Evolutionary conservation across 768 basidiomycete species (phyloP).

Genomic region (Tubosaeta brunneosetosa): DNA sequence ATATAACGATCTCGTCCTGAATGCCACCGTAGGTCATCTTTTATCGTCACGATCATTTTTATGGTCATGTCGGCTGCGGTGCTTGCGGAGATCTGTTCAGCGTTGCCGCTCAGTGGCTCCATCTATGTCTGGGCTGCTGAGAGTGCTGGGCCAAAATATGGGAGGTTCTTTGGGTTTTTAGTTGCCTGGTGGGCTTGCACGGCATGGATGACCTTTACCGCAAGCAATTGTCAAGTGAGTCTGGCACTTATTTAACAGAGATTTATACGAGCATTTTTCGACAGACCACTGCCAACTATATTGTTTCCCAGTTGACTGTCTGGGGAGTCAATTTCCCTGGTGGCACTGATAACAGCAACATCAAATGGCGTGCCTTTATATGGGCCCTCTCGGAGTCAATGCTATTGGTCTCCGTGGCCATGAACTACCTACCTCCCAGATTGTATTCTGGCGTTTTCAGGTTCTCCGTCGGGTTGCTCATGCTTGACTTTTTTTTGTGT

Average conservation of each 20-base stretch:
- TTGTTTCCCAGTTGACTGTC: conserved; percentile 78
- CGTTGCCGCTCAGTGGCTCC: conserved; percentile 80
- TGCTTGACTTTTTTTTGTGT: conserved; percentile 85
- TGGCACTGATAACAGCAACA: conserved; percentile 59
- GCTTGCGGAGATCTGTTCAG: conserved; percentile 88
- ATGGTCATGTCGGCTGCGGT: conserved; percentile 86
- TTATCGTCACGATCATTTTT: conserved; percentile 75
- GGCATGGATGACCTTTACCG: conserved; percentile 95
- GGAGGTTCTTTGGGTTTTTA: conserved; percentile 80
- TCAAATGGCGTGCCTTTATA: conserved; percentile 83
- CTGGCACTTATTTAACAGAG: not conserved
- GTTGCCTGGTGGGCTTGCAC: conserved; percentile 94
- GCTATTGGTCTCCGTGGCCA: conserved; percentile 64
- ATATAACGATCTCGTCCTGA: conserved; percentile 10
- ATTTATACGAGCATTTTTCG: not conserved
- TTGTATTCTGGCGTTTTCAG: conserved; percentile 75
- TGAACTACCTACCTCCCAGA: conserved; percentile 82
- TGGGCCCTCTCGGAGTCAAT: conserved; percentile 79
- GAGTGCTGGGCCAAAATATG: conserved; percentile 84
- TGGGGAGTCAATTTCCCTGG: conserved; percentile 84
- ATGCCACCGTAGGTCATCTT: conserved; percentile 65
- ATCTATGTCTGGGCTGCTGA: conserved; percentile 96
- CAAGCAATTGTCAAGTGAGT: conserved; percentile 79
- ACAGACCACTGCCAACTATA: conserved; percentile 84
- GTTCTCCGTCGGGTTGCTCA: conserved; percentile 66